A percentile compares a stretch with the other conserved stretches of the same genome.
Conservation (phyloP, 75 land plant species). For the Pinus tabuliformis region DNA sequence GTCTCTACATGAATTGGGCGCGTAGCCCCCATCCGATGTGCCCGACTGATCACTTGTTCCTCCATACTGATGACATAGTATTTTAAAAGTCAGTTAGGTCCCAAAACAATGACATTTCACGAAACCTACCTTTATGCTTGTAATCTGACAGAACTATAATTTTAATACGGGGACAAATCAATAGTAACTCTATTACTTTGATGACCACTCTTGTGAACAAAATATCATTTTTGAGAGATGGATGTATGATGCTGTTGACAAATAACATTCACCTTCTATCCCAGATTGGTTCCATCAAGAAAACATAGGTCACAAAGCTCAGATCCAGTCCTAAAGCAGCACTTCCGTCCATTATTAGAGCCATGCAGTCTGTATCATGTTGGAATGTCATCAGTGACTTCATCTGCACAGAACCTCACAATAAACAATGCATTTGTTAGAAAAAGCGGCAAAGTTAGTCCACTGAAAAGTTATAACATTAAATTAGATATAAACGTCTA, state of each 20-base stretch:
- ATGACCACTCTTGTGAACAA: background rate
- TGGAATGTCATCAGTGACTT: slow-evolving; percentile 79
- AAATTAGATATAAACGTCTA: background rate
- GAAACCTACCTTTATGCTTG: background rate
- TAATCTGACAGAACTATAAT: background rate
- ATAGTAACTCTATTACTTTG: background rate
- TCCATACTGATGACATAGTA: slow-evolving; percentile 63
- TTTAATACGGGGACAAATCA: background rate
- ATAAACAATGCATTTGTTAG: background rate
- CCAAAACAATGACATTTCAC: background rate
- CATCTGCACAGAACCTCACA: slow-evolving; percentile 43
- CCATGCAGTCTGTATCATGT: slow-evolving; percentile 71
- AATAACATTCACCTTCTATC: slow-evolving; percentile 75
- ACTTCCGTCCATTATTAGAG: slow-evolving; percentile 94
- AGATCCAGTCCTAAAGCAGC: slow-evolving; percentile 94
- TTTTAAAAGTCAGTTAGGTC: background rate
- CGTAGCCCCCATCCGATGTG: slow-evolving; percentile 99
- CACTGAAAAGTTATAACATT: background rate
- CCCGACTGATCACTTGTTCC: slow-evolving; percentile 98
- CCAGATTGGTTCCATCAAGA: slow-evolving; percentile 98
- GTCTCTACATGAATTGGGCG: slow-evolving; percentile 93
- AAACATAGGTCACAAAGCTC: slow-evolving; percentile 95
- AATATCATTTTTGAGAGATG: slow-evolving; percentile 5
- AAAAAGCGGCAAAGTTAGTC: background rate
- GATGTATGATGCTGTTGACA: background rate